Conservation (phyloP, 768 basidiomycete genomes). For the Boletus subparvulus region DNA sequence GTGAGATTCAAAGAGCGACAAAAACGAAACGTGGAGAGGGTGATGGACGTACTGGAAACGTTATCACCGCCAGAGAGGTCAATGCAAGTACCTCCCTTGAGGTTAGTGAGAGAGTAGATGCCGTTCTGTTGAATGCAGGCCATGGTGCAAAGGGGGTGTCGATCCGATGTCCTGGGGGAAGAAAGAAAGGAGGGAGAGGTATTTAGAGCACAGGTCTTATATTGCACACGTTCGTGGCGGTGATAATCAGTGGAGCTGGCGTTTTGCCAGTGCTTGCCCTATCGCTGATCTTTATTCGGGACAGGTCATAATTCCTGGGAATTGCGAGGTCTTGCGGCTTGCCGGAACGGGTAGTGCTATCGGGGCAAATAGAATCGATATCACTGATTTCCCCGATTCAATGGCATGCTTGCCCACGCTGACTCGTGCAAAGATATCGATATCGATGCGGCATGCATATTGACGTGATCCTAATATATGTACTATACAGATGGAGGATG, state of each 20-base stretch:
- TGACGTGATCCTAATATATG: constrained; percentile 17
- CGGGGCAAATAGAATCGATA: too few species aligned
- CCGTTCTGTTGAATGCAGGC: constrained; percentile 32
- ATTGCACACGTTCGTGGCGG: not conserved
- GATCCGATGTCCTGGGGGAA: not conserved
- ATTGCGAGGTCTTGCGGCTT: too few species aligned
- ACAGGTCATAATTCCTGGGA: too few species aligned
- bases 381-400: too few species aligned
- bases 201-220: not conserved
- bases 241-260: not conserved
- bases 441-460: not conserved
- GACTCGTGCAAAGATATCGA: not conserved
- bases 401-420: too few species aligned
- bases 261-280: not conserved
- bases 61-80: constrained; percentile 58
- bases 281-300: not conserved
- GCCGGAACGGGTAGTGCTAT: too few species aligned
- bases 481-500: constrained; percentile 9
- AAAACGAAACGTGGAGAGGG: too few species aligned
- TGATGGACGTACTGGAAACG: constrained; percentile 39
- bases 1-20: not conserved
- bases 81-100: constrained; percentile 49
- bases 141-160: constrained; percentile 11
- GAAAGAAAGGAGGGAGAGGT: not conserved
- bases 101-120: constrained; percentile 50